Conservation (phyloP, 768 basidiomycete species). For the Boletus subparvulus region DNA sequence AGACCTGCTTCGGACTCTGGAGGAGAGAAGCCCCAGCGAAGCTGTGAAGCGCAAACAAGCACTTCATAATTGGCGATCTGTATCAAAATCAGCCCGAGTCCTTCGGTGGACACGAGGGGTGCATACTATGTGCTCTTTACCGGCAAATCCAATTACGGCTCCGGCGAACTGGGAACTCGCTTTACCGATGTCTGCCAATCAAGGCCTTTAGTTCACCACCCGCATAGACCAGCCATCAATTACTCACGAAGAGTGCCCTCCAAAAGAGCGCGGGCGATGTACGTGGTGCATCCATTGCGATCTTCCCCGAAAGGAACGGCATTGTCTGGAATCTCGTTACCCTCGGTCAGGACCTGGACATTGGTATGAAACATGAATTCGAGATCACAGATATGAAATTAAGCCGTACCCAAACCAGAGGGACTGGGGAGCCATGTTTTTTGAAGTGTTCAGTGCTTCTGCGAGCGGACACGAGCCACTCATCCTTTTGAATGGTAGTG, state of each 20-base stretch:
- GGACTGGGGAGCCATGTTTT: conserved; percentile 27
- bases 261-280: conserved; percentile 33
- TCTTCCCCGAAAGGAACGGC: conserved; percentile 35
- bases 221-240: not conserved
- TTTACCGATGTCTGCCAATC: conserved; percentile 34
- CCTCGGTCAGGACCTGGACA: conserved; percentile 30
- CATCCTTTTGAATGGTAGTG: conserved; percentile 23
- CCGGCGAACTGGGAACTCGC: conserved; percentile 32
- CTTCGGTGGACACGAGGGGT: not conserved
- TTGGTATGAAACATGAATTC: not conserved
- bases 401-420: conserved; percentile 32
- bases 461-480: conserved; percentile 31
- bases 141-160: conserved; percentile 33
- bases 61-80: conserved; percentile 36
- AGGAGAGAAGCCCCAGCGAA: conserved; percentile 33
- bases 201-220: not conserved
- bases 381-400: not conserved
- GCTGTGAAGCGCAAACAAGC: conserved; percentile 36
- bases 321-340: conserved; percentile 34
- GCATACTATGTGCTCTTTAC: conserved; percentile 34
- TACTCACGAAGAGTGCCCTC: conserved; percentile 32
- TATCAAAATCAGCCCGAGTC: not conserved
- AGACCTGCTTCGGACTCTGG: conserved; percentile 11
- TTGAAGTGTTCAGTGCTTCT: conserved; percentile 31
- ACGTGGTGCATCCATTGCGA: conserved; percentile 26